These are phyloP conservation scores for Canariomyces notabilis DNA, from an alignment of 2,329 filamentous ascomycete species.

Conservation along the genomic window DNA sequence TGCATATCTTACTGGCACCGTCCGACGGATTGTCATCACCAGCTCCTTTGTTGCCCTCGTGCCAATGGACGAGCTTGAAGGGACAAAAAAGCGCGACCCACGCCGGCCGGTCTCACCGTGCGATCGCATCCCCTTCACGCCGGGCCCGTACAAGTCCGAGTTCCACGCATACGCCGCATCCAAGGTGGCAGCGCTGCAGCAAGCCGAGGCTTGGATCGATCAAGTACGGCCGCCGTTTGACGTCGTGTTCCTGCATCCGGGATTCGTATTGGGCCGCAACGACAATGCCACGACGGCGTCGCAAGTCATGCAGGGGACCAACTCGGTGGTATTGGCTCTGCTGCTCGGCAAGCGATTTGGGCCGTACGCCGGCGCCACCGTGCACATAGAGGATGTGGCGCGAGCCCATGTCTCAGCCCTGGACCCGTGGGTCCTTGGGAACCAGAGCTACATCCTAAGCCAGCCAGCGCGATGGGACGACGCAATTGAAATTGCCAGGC, in stretches of 20 bases:
- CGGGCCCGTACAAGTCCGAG: slow-evolving; percentile 28
- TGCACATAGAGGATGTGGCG: slow-evolving; percentile 37
- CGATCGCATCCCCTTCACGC: slow-evolving; percentile 32
- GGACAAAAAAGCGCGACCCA: slow-evolving; percentile 5
- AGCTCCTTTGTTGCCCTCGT: slow-evolving; percentile 27
- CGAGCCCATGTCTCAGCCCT: slow-evolving; percentile 35
- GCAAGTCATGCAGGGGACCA: slow-evolving; percentile 32
- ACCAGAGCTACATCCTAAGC: slow-evolving; percentile 32
- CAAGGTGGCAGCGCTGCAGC: slow-evolving; percentile 32
- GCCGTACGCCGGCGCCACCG: slow-evolving; percentile 28
- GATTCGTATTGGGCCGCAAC: slow-evolving; percentile 35
- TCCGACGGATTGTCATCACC: slow-evolving; percentile 27
- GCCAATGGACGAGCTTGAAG: slow-evolving; percentile 21
- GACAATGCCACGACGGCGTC: slow-evolving; percentile 28
- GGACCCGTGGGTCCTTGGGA: slow-evolving; percentile 28
- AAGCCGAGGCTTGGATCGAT: slow-evolving; percentile 32
- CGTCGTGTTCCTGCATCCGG: slow-evolving; percentile 34
- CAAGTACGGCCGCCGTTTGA: slow-evolving; percentile 32
- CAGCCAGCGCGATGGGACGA: slow-evolving; percentile 34
- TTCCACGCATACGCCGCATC: slow-evolving; percentile 34
- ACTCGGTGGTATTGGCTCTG: slow-evolving; percentile 32
- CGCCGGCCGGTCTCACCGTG: slow-evolving; percentile 12
- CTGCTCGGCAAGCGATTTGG: slow-evolving; percentile 29
- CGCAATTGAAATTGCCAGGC: slow-evolving; percentile 33
- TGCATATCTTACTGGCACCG: slow-evolving; percentile 18